Conservation (phyloP, 768 basidiomycete species). For the Harrya chromipes region DNA sequence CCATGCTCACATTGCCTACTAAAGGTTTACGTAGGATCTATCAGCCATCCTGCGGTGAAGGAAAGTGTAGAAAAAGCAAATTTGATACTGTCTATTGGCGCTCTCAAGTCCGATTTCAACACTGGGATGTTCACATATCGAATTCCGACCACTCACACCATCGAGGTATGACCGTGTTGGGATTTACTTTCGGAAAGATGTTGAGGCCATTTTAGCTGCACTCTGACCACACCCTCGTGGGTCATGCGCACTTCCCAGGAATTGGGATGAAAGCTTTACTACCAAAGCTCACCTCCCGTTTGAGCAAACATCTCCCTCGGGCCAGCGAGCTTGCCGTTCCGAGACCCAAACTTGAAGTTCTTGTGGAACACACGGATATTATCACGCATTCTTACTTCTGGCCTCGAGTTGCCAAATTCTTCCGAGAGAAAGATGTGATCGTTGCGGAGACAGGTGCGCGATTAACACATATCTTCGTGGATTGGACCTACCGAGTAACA, state of each 20-base stretch:
- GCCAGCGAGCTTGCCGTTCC: slow-evolving; percentile 48
- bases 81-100: slow-evolving; percentile 71
- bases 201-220: slow-evolving; percentile 52
- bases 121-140: slow-evolving; percentile 84
- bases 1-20: neutral
- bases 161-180: slow-evolving; percentile 50
- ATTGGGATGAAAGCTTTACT: slow-evolving; percentile 79
- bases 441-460: slow-evolving; percentile 77
- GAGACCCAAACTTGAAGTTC: slow-evolving; percentile 38
- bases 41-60: slow-evolving; percentile 64
- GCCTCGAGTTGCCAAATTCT: slow-evolving; percentile 74
- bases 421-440: slow-evolving; percentile 69
- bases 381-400: slow-evolving; percentile 85
- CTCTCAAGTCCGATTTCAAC: slow-evolving; percentile 78
- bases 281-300: slow-evolving; percentile 60
- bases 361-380: slow-evolving; percentile 44
- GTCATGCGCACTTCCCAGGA: slow-evolving; percentile 58
- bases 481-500: slow-evolving; percentile 11
- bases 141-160: slow-evolving; percentile 52
- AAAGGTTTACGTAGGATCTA: slow-evolving; percentile 74
- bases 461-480: neutral
- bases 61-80: slow-evolving; percentile 72
- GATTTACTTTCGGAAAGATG: neutral
- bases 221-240: slow-evolving; percentile 66
- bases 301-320: slow-evolving; percentile 39